Evolutionary conservation across 257 asterid genomes (phyloP).

Genomic region (Ilex aquifolium): DNA sequence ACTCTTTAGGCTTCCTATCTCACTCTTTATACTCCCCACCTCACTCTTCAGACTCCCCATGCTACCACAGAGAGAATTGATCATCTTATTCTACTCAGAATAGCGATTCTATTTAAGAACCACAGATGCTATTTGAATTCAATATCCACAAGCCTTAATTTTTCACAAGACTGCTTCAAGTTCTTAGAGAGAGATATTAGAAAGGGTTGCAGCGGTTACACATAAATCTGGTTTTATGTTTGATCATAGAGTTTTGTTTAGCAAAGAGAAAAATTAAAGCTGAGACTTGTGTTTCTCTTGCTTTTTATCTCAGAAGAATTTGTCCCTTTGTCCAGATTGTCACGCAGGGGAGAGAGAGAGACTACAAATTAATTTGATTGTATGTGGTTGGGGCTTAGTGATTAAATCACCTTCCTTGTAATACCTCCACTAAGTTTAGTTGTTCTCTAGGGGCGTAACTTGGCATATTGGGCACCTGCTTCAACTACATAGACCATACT

Average conservation of each 20-base stretch:
- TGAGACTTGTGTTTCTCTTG: constrained; percentile 8
- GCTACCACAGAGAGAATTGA: constrained; percentile 20
- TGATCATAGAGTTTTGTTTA: no score
- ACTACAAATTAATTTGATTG: constrained; percentile 1
- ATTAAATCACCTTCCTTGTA: constrained; percentile 17
- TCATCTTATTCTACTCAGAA: constrained; percentile 9
- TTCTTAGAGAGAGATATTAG: no score
- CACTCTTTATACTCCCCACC: constrained; percentile 25
- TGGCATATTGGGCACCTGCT: no score
- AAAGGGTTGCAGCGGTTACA: no score
- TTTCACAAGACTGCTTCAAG: no score
- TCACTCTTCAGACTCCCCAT: constrained; percentile 33
- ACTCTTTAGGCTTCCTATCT: constrained; percentile 7
- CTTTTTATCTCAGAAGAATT: constrained; percentile 23
- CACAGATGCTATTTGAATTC: no score
- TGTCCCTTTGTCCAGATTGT: constrained; percentile 18
- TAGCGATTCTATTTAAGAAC: no score
- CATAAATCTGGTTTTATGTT: no score
- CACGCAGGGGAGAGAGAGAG: constrained; percentile 6
- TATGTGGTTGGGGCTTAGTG: constrained; percentile 26
- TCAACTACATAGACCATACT: no score
- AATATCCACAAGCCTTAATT: no score
- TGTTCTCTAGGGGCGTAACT: no score
- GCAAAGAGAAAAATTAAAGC: constrained; percentile 11
- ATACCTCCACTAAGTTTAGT: background rate